Base-by-base conservation (phyloP, 371 early-diverging fungal genomes). In the Mortierella polycephala region DNA sequence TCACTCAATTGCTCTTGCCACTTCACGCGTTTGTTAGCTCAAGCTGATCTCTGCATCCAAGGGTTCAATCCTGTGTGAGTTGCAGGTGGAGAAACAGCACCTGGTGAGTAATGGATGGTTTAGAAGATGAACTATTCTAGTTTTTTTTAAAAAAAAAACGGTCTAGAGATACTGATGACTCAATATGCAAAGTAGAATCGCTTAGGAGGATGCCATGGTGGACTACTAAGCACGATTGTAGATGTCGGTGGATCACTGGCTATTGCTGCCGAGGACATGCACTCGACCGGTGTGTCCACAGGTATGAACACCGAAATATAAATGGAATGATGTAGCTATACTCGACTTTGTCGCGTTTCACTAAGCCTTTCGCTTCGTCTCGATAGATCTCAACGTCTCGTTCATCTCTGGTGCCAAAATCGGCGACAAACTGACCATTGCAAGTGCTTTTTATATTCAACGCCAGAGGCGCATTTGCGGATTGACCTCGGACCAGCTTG, bases 181-280 rank as follows among this genome's bases (percentile, higher is more conserved):
- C 16, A 30, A 30, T 30, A 16, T 40, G 9, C 37, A 18, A 16
- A 12, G 0, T 62, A 90, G 90, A 90, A 90, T 71, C 85, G 88
- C 11, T 74, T 87, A 2, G 74, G 82, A 16, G 82, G 85, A n/a
- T 84, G 87, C 7, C 90, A 90, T 74, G 90, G 90, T 52, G 90
- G 90, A 9, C 52, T 90, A 18, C 69, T 88, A 12, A 86, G 89
- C 16, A 86, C 90, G 0, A 83, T 86, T 55, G 87, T 90, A 0
- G 90, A 89, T 68, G 55, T 88, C 42, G 89, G 86, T 30, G 90
- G 90, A 2, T 90, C 90, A 0, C 69, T 90, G 41, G 89, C 89
- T 8, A 81, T 90, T 47, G 88, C 89, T 1, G 83, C 88, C 12
- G 88, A 86, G 53, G 85, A 89, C n/a, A 73, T 89, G 57, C 84